Percentiles rank a stretch among this genome's conserved stretches.
Evolutionary conservation across 208 protist species (phyloP).

Genomic region (Herpetomonas tarakana): DNA sequence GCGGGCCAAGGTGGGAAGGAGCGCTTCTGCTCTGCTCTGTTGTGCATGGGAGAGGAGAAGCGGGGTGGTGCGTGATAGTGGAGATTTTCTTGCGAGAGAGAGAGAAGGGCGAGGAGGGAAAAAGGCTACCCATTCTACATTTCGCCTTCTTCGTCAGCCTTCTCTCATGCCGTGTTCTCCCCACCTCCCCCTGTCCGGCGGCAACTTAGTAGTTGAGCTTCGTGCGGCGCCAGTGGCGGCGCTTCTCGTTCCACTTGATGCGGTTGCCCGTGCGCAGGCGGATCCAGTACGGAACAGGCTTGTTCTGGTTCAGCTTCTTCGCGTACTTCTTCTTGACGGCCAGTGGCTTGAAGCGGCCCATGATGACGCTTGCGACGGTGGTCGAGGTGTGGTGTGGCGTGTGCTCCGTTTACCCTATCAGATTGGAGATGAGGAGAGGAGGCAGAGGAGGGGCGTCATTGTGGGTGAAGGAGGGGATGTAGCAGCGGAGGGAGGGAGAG

Average conservation of each 20-base stretch:
- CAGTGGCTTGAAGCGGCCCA: constrained; percentile 91
- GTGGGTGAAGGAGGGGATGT: background rate
- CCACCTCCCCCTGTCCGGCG: background rate
- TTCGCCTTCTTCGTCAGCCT: too few relatives aligned
- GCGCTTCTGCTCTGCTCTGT: too few relatives aligned
- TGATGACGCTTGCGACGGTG: too few relatives aligned
- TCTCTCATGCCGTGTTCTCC: too few relatives aligned
- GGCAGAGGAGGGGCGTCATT: constrained; percentile 5
- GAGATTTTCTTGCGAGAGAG: background rate
- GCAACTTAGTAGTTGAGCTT: constrained; percentile 91
- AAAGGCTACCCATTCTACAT: background rate
- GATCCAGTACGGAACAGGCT: constrained; percentile 93
- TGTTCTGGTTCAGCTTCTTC: constrained; percentile 94
- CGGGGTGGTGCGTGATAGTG: too few relatives aligned
- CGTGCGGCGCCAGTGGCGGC: constrained; percentile 94
- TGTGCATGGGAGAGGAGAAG: too few relatives aligned
- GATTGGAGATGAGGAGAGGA: constrained; percentile 11
- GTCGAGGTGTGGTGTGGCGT: background rate
- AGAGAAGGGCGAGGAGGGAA: constrained; percentile 2
- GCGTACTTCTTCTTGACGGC: constrained; percentile 93
- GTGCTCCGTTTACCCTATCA: constrained; percentile 1
- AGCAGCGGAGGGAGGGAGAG: background rate
- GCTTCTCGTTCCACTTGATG: constrained; percentile 95
- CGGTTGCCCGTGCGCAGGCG: constrained; percentile 90
- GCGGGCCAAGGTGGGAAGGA: too few relatives aligned